Evolutionary conservation across 176 grass and related monocot genomes (phyloP).

Genomic region (Saccharum spontaneum): DNA sequence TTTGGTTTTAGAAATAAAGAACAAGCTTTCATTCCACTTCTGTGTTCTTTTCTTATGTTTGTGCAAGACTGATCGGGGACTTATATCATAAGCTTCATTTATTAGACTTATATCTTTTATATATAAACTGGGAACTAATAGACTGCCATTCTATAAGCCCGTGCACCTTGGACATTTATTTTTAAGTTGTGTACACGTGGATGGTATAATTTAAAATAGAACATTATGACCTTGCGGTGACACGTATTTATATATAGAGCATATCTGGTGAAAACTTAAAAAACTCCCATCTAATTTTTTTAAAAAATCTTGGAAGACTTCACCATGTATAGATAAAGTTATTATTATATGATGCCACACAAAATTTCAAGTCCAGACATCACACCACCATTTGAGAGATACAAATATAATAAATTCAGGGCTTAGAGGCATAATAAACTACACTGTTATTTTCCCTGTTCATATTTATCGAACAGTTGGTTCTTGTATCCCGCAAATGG

Average conservation of each 20-base stretch:
- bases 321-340: background rate
- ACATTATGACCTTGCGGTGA: background rate
- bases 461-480: background rate
- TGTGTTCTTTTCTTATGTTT: background rate
- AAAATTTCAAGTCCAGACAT: background rate
- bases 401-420: background rate
- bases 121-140: background rate
- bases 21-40: background rate
- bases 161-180: background rate
- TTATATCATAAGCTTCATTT: background rate
- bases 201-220: background rate
- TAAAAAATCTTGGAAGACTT: background rate
- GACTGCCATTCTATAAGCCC: background rate
- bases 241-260: background rate
- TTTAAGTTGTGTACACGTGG: background rate
- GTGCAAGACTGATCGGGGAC: background rate
- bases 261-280: background rate
- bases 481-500: background rate
- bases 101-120: background rate
- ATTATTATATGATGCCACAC: background rate
- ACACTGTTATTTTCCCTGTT: background rate
- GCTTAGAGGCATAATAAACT: background rate
- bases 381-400: background rate
- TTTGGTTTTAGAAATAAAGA: background rate
- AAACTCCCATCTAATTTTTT: background rate